Evolutionary conservation across 2,329 filamentous ascomycete genomes (phyloP).

Genomic region (Alternaria solani): DNA sequence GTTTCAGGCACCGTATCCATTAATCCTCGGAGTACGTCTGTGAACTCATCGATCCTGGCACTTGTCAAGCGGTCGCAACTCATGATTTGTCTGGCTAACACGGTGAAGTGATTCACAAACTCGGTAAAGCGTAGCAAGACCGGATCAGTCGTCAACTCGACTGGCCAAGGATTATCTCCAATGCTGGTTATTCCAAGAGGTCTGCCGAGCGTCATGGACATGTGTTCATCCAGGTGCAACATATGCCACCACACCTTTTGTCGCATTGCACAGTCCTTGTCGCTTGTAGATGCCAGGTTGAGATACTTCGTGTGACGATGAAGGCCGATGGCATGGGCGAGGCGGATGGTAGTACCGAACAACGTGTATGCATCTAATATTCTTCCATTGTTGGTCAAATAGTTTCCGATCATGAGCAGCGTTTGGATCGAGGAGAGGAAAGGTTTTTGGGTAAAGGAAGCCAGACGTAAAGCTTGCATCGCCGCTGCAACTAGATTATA

Average conservation of each 20-base stretch:
- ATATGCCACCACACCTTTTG: slow-evolving; percentile 62
- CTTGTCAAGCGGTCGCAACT: slow-evolving; percentile 54
- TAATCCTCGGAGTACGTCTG: slow-evolving; percentile 53
- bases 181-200: slow-evolving; percentile 60
- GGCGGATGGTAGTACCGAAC: slow-evolving; percentile 58
- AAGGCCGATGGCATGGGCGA: slow-evolving; percentile 60
- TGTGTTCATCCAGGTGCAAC: slow-evolving; percentile 61
- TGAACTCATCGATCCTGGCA: slow-evolving; percentile 57
- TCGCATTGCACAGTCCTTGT: slow-evolving; percentile 53
- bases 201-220: slow-evolving; percentile 59
- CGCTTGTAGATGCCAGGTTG: slow-evolving; percentile 52
- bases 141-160: slow-evolving; percentile 56
- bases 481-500: slow-evolving; percentile 55
- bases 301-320: slow-evolving; percentile 59
- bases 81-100: slow-evolving; percentile 58
- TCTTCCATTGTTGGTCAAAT: slow-evolving; percentile 59
- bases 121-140: slow-evolving; percentile 55
- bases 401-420: slow-evolving; percentile 59
- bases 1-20: slow-evolving; percentile 58
- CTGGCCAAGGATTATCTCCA: slow-evolving; percentile 58
- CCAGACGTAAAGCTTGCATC: slow-evolving; percentile 60
- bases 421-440: slow-evolving; percentile 57
- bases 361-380: slow-evolving; percentile 61
- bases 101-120: slow-evolving; percentile 58
- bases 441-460: slow-evolving; percentile 59